Conservation (phyloP, 768 basidiomycete species). For the Serendipita vermifera region DNA sequence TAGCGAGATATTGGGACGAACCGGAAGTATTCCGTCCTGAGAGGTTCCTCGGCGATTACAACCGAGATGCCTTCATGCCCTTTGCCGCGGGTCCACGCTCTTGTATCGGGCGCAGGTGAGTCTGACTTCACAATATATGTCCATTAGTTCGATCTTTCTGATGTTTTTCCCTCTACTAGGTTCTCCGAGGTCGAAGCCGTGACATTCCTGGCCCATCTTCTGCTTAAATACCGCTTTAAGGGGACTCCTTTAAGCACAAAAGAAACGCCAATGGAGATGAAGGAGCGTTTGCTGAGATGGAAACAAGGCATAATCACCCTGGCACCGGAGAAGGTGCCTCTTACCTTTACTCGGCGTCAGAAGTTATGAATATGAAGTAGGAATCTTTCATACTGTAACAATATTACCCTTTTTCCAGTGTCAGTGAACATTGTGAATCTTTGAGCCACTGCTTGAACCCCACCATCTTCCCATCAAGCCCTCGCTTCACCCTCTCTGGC, state of each 20-base stretch:
- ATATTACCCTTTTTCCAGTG: no score
- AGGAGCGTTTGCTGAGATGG: neutral
- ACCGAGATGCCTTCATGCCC: neutral
- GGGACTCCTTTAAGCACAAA: neutral
- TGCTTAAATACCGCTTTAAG: neutral
- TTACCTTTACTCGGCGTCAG: neutral
- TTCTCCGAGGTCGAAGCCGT: neutral
- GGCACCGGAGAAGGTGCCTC: neutral
- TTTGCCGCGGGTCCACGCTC: slow-evolving; percentile 9
- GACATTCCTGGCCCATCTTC: neutral
- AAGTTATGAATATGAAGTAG: no score
- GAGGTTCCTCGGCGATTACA: slow-evolving; percentile 1
- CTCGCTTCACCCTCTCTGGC: no score
- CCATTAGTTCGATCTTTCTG: neutral
- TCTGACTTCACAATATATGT: neutral
- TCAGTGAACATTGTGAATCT: no score
- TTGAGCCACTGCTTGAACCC: no score
- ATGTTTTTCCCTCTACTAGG: neutral
- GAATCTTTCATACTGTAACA: no score
- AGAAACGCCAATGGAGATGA: neutral
- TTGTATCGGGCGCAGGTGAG: slow-evolving; percentile 13
- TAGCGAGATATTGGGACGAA: neutral
- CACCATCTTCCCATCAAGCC: no score
- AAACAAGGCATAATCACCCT: neutral
- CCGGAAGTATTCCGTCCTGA: neutral